Evolutionary conservation across 2,329 filamentous ascomycete species (phyloP).

Genomic region (Penicillium sp.): DNA sequence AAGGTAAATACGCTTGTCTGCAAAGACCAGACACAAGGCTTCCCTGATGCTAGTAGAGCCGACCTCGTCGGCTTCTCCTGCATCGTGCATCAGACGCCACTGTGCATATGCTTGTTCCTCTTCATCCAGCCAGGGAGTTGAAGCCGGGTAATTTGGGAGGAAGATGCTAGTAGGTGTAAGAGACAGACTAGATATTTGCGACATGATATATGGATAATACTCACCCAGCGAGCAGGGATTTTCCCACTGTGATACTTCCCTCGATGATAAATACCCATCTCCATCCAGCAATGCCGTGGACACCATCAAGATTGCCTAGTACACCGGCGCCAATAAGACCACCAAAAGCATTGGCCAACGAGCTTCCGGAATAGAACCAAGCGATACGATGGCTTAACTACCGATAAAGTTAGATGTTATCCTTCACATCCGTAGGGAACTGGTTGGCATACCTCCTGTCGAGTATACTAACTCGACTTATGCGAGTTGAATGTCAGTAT

Average conservation of each 20-base stretch:
- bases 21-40: slow-evolving; percentile 45
- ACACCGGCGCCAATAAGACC: slow-evolving; percentile 54
- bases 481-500: neutral
- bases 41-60: slow-evolving; percentile 43
- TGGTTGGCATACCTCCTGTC: slow-evolving; percentile 48
- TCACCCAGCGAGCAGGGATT: slow-evolving; percentile 39
- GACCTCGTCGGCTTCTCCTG: slow-evolving; percentile 46
- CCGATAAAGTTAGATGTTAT: slow-evolving; percentile 40
- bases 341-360: slow-evolving; percentile 53
- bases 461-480: slow-evolving; percentile 65
- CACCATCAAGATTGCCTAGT: slow-evolving; percentile 32
- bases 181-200: neutral
- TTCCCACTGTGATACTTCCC: slow-evolving; percentile 45
- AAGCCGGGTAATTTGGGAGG: slow-evolving; percentile 53
- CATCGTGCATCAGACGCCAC: slow-evolving; percentile 53
- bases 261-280: slow-evolving; percentile 62
- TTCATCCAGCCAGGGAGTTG: slow-evolving; percentile 52
- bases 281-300: slow-evolving; percentile 43
- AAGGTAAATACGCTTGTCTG: slow-evolving; percentile 35
- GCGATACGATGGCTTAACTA: slow-evolving; percentile 49
- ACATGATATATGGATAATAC: neutral
- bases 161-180: slow-evolving; percentile 26
- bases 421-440: slow-evolving; percentile 44
- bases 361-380: slow-evolving; percentile 50
- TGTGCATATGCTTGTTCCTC: slow-evolving; percentile 56